Percentiles rank a stretch among this genome's conserved stretches.
These are phyloP conservation scores for Zasmidium angulare DNA, from an alignment of 2,329 filamentous ascomycete species.

Conservation along the genomic window DNA sequence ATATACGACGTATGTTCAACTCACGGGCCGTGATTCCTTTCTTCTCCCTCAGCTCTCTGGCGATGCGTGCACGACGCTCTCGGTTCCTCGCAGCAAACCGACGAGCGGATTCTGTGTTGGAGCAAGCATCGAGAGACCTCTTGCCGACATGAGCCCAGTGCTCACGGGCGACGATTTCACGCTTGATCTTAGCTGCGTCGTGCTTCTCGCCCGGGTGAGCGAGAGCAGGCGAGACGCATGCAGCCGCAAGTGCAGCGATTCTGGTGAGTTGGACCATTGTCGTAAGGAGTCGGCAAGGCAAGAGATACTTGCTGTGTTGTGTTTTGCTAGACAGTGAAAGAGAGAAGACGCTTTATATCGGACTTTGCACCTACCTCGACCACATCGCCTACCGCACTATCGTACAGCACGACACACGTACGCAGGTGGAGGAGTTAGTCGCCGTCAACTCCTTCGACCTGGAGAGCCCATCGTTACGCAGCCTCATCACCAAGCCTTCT, in stretches of 20 bases:
- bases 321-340: background rate
- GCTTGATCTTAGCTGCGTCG: constrained; percentile 30
- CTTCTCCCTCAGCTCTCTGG: constrained; percentile 15
- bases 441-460: background rate
- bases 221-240: constrained; percentile 15
- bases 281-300: background rate
- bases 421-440: background rate
- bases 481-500: no score
- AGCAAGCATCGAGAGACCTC: constrained; percentile 17
- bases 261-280: constrained; percentile 18
- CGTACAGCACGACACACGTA: background rate
- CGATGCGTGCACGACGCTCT: constrained; percentile 15
- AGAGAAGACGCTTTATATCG: background rate
- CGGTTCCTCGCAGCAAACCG: constrained; percentile 13
- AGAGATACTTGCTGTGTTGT: background rate
- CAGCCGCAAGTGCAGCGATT: constrained; percentile 17
- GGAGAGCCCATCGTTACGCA: background rate
- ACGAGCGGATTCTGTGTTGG: constrained; percentile 10
- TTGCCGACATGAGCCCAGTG: constrained; percentile 18
- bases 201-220: constrained; percentile 39
- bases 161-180: constrained; percentile 32
- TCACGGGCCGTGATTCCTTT: constrained; percentile 13
- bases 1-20: no score
- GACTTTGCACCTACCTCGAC: background rate
- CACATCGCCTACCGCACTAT: background rate